Evolutionary conservation across 2,329 filamentous ascomycete species (phyloP), one percentile per base, ranked within the genome.

Genomic region (Didymella sp.): DNA sequence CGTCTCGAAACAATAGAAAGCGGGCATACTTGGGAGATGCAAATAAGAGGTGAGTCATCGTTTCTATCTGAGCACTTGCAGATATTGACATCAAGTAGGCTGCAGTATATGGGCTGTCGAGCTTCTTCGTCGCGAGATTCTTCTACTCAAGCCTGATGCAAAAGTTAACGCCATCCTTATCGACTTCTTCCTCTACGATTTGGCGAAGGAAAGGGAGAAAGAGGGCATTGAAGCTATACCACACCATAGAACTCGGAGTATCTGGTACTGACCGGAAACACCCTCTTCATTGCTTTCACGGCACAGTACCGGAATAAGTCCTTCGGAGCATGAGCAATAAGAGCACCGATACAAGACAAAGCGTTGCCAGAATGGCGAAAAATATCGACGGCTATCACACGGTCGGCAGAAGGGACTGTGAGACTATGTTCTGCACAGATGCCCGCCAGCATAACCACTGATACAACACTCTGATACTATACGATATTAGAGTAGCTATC

Each of bases 91-190:
- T 19, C 4, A 17, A 15, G n/a, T n/a, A 90, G 88, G 91, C 13
- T 95, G 92, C 73, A 96, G 91, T 69, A 96, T 99, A 64, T 98
- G 94, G 93, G 95, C 91, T 59, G 90, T 98, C 1, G 95, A 99
- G 75, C 79, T 97, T 61, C 89, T 99, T 62, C 83, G 87, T 50
- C 84, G 89, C 30, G 91, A 97, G 73, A 98, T 99, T 47, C 71
- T 88, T 54, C 84, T 82, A 42, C 77, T 85, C 13, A 87, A 97
- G 68, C 90, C 92, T 1, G 87, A 89, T 9, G 83, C 87, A 1
- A 78, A 79, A 15, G 76, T 89, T 61, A 99, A 99, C 73, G 93
- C 95, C 24, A 91, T 98, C 35, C 77, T 99, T 67, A 95, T 99
- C 61, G 95, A 99, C 76, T 99, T 98, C 78, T 96, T 97, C 76